Percentiles rank a stretch among this genome's conserved stretches.
Conservation (phyloP, 352 stramenopile genomes). For the Phytophthora chlamydospora region DNA sequence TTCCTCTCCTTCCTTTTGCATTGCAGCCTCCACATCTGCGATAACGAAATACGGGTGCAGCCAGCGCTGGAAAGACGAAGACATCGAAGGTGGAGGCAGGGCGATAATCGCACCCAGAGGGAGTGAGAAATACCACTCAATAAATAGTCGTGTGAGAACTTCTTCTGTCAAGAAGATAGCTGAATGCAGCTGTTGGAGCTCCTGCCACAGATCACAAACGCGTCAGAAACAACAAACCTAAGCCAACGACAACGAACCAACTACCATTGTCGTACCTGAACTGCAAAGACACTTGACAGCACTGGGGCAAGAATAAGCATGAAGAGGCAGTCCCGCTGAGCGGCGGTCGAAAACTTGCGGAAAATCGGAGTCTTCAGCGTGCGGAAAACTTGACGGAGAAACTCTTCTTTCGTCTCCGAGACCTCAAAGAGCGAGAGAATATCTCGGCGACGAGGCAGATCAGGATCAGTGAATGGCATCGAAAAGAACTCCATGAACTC, state of each 20-base stretch:
- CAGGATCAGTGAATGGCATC: slow-evolving; percentile 72
- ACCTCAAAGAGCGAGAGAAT: slow-evolving; percentile 71
- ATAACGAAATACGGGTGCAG: slow-evolving; percentile 64
- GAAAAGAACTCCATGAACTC: slow-evolving; percentile 86
- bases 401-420: slow-evolving; percentile 62
- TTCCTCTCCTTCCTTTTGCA: slow-evolving; percentile 40
- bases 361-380: slow-evolving; percentile 60
- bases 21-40: slow-evolving; percentile 38
- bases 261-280: slow-evolving; percentile 53
- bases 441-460: slow-evolving; percentile 61
- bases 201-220: slow-evolving; percentile 37
- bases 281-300: slow-evolving; percentile 78
- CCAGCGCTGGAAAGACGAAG: slow-evolving; percentile 82
- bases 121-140: slow-evolving; percentile 87
- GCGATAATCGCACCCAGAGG: slow-evolving; percentile 62
- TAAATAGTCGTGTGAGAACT: slow-evolving; percentile 62
- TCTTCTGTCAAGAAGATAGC: slow-evolving; percentile 62
- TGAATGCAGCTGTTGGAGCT: slow-evolving; percentile 66
- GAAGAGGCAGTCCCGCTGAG: slow-evolving; percentile 52
- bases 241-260: neutral
- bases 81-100: slow-evolving; percentile 65
- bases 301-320: slow-evolving; percentile 74
- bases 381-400: slow-evolving; percentile 54
- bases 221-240: slow-evolving; percentile 10
- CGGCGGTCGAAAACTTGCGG: slow-evolving; percentile 40